Percentiles rank a stretch among this genome's conserved stretches.
These are phyloP conservation scores for Penicillium frequentans DNA, from an alignment of 2,329 filamentous ascomycete genomes.

Conservation along the genomic window DNA sequence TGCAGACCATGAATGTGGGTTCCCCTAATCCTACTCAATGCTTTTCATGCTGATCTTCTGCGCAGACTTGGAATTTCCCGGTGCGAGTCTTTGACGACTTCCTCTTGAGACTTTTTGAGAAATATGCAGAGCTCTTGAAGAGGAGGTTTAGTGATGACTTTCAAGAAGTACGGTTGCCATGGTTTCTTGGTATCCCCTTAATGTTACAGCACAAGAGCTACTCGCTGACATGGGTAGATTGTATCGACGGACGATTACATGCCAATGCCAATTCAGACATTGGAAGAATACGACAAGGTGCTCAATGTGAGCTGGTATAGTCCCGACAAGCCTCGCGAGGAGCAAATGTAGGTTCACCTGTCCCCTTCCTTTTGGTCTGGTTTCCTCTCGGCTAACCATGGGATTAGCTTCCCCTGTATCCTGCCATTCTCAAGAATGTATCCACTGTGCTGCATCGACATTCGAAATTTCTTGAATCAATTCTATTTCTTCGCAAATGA, in stretches of 20 bases:
- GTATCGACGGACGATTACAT: slow-evolving; percentile 97
- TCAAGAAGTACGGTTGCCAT: slow-evolving; percentile 64
- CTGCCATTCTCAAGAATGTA: slow-evolving; percentile 99
- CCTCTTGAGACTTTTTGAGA: slow-evolving; percentile 85
- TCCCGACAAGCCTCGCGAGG: slow-evolving; percentile 73
- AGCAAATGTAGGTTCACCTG: slow-evolving; percentile 63
- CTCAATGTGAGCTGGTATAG: slow-evolving; percentile 95
- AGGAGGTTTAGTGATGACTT: slow-evolving; percentile 93
- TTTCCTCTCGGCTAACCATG: not conserved
- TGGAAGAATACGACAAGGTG: slow-evolving; percentile 92
- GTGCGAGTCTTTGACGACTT: slow-evolving; percentile 79
- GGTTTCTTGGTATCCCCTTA: not conserved
- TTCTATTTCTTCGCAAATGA: slow-evolving; percentile 98
- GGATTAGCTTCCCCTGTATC: slow-evolving; percentile 79
- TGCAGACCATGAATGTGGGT: slow-evolving; percentile 92
- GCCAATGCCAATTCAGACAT: slow-evolving; percentile 94
- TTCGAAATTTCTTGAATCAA: slow-evolving; percentile 94
- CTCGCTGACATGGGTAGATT: slow-evolving; percentile 45
- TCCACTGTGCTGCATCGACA: slow-evolving; percentile 95
- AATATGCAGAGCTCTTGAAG: slow-evolving; percentile 90
- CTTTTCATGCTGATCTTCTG: slow-evolving; percentile 7
- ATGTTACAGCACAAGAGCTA: not conserved
- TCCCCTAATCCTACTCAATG: not conserved
- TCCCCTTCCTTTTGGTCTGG: not conserved
- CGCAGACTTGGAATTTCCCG: slow-evolving; percentile 82